A percentile compares a stretch with the other conserved stretches of the same genome.
Evolutionary conservation across 805 yeast species (phyloP).

Genomic region (Wickerhamomyces chaumierensis): DNA sequence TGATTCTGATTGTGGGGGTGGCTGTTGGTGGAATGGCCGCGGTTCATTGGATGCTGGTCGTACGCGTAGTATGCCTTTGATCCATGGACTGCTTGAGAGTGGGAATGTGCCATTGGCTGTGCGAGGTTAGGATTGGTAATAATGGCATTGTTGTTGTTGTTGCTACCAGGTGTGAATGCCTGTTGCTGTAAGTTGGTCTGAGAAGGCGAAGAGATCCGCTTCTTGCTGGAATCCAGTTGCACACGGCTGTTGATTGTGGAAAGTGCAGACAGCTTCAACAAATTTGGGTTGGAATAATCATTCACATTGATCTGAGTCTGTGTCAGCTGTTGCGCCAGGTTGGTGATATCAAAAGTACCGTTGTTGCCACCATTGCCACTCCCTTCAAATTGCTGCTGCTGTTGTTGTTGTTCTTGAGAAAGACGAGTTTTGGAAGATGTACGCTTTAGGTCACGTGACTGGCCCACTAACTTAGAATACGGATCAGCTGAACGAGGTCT

Average conservation of each 20-base stretch:
- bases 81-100: background rate
- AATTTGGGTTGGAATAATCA: constrained; percentile 22
- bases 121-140: background rate
- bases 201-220: constrained; percentile 4
- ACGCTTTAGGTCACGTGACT: constrained; percentile 1
- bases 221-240: constrained; percentile 26
- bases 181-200: constrained; percentile 2
- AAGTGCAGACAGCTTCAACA: constrained; percentile 55
- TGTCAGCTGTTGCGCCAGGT: constrained; percentile 18
- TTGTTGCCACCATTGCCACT: constrained; percentile 4
- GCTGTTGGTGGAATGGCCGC: constrained; percentile 1
- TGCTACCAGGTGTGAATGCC: constrained; percentile 4
- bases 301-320: constrained; percentile 9
- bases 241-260: constrained; percentile 51
- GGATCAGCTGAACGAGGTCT: constrained; percentile 36
- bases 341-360: constrained; percentile 17
- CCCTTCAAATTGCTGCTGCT: constrained; percentile 4
- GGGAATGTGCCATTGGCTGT: background rate
- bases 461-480: constrained; percentile 9
- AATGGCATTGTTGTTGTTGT: constrained; percentile 1
- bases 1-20: too few species aligned
- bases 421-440: background rate
- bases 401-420: constrained; percentile 3
- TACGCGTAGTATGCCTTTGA: constrained; percentile 2
- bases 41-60: constrained; percentile 1